Evolutionary conservation across 371 early-diverging fungal species (phyloP).

Genomic region (Batkoa obscura): DNA sequence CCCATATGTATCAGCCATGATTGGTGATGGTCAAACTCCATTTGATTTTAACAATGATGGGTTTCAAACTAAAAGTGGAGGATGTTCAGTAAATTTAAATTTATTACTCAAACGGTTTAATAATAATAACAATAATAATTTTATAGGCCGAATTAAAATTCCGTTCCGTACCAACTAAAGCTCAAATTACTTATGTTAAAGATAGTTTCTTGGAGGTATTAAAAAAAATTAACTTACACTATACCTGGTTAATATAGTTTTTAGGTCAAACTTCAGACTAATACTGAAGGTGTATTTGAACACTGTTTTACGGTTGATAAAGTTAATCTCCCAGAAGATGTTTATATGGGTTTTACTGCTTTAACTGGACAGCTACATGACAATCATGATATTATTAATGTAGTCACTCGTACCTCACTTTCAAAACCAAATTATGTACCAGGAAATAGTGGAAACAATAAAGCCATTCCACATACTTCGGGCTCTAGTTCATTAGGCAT

Average conservation of each 20-base stretch:
- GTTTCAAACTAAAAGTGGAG: slow-evolving; percentile 33
- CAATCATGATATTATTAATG: slow-evolving; percentile 58
- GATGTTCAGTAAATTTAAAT: slow-evolving; percentile 32
- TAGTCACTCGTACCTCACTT: slow-evolving; percentile 16
- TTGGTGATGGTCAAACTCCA: slow-evolving; percentile 66
- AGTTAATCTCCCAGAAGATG: slow-evolving; percentile 44
- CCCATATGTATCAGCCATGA: slow-evolving; percentile 83
- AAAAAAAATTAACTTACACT: too few relatives aligned
- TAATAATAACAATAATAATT: background rate
- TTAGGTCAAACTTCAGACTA: slow-evolving; percentile 32
- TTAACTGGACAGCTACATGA: slow-evolving; percentile 78
- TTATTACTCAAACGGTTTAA: too few relatives aligned
- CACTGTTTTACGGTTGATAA: slow-evolving; percentile 58
- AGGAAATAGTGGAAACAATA: too few relatives aligned
- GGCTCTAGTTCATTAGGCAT: slow-evolving; percentile 15
- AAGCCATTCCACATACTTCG: too few relatives aligned
- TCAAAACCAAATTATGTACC: background rate
- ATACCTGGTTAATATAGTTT: too few relatives aligned
- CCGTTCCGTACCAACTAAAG: slow-evolving; percentile 39
- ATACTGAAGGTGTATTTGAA: slow-evolving; percentile 48
- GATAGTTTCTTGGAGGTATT: slow-evolving; percentile 43
- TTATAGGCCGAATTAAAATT: slow-evolving; percentile 49
- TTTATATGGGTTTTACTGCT: slow-evolving; percentile 78
- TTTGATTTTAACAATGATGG: slow-evolving; percentile 79
- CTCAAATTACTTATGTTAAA: slow-evolving; percentile 54